phyloP scores from a whole-genome alignment of 352 stramenopile species.

The Hyphochytrium catenoides region DNA sequence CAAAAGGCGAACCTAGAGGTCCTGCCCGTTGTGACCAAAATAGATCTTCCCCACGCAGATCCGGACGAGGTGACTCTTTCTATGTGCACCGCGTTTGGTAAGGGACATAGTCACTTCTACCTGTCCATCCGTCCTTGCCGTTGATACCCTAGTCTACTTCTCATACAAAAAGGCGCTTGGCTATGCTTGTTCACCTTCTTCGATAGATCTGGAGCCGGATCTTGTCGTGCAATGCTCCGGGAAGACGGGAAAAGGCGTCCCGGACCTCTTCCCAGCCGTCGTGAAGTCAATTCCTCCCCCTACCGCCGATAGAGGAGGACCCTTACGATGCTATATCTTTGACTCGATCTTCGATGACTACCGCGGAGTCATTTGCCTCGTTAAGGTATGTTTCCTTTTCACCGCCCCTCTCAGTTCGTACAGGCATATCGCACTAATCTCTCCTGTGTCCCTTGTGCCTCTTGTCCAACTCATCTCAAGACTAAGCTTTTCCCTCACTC shows the following conservation, averaged over 20 bases:
- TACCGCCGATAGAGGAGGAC: constrained; percentile 21
- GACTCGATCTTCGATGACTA: constrained; percentile 93
- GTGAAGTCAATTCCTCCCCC: constrained; percentile 40
- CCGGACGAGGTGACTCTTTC: constrained; percentile 60
- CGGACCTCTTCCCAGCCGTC: constrained; percentile 46
- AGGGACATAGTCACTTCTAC: too few relatives aligned
- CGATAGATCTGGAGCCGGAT: constrained; percentile 82
- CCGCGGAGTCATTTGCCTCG: constrained; percentile 80
- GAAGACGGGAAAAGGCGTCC: constrained; percentile 75
- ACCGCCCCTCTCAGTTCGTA: too few relatives aligned
- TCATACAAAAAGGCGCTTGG: constrained; percentile 5
- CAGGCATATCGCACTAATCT: too few relatives aligned
- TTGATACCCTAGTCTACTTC: too few relatives aligned
- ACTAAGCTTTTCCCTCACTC: too few relatives aligned
- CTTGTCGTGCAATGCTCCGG: constrained; percentile 81
- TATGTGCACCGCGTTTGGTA: constrained; percentile 27
- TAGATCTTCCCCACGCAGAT: constrained; percentile 89
- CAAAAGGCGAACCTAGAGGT: constrained; percentile 88
- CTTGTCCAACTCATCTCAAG: too few relatives aligned
- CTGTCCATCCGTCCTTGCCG: too few relatives aligned
- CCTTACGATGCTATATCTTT: constrained; percentile 75
- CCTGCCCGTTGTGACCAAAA: constrained; percentile 90
- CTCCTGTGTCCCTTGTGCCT: too few relatives aligned
- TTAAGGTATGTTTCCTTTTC: too few relatives aligned
- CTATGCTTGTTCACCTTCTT: constrained; percentile 17